Evolutionary conservation across 306 rosid genomes (phyloP), one percentile per base, ranked within the genome.

Genomic region (Trifolium repens): DNA sequence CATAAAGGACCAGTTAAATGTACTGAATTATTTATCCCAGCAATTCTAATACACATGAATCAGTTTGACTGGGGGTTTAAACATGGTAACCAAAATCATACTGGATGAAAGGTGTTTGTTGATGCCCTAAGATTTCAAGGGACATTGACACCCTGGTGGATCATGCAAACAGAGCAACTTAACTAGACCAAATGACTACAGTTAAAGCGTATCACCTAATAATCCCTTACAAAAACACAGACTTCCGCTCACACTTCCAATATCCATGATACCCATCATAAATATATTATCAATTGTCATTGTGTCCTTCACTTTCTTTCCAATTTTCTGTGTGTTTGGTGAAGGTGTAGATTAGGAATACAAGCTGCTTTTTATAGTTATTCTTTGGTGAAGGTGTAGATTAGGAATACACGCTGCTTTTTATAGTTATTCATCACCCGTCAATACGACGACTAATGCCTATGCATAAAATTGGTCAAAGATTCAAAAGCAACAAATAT

Each of bases 401-500:
- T 44, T 13, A 42, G 30, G 53, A 58, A 50, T 32, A 54, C 40
- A 39, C 8, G 59, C 34, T 55, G 5, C 67, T 8, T 42, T 55
- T 2, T 16, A 58, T 67, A 55, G 4, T 35, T 57, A 76, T 54
- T 37, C 37, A 43, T 53, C 61, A 57, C 2, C 30, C 4, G 58
- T 44, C 35, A 24, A 67, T 12, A 22, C 50, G 24, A 17, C 34
- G 6, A 42, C 7, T 30, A 57, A 13, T 57, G 63, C 46, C 13
- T 14, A 71, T 26, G 46, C 63, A 62, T 40, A 62, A 70, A 60
- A 54, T 60, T 37, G 55, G 63, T 78, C 30, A 22, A 46, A 35
- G 40, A 70, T 46, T n/a, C 59, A 49, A 78, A 70, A 60, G 65
- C 57, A 78, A 37, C 77, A 60, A 50, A 78, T 15, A 61, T 49